A percentile compares a stretch with the other conserved stretches of the same genome.
Conservation (phyloP, 78 protist genomes). For the Dictyostelium citrinum region DNA sequence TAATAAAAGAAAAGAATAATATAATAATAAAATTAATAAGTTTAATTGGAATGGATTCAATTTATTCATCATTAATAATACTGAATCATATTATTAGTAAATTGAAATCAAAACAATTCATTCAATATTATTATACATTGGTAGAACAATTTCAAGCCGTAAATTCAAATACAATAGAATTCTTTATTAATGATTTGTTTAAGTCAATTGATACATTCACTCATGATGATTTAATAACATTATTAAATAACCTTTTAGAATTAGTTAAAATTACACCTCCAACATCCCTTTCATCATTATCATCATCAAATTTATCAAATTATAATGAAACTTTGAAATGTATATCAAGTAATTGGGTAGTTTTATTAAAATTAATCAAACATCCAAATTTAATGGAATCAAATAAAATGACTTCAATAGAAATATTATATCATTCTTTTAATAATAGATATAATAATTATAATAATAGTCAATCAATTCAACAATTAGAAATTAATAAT, state of each 20-base stretch:
- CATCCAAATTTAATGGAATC: background rate
- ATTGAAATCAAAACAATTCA: background rate
- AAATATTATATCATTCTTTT: background rate
- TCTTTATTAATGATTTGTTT: background rate
- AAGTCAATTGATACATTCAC: slow-evolving; percentile 1
- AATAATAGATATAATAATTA: background rate
- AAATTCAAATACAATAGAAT: background rate
- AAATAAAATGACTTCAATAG: background rate
- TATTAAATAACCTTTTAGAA: background rate
- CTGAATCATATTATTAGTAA: background rate
- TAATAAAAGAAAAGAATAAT: background rate
- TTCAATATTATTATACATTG: background rate
- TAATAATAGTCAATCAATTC: background rate
- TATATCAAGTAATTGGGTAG: background rate
- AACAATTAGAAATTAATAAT: background rate
- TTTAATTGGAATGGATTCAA: background rate
- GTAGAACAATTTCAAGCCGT: background rate
- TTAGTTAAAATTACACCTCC: background rate
- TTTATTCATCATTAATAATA: background rate
- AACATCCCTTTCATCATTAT: background rate
- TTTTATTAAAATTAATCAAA: background rate
- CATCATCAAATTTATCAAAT: background rate
- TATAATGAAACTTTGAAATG: background rate
- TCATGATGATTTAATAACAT: background rate
- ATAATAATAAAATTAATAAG: background rate